A percentile compares a stretch with the other conserved stretches of the same genome.
Conservation (phyloP, 352 stramenopile genomes). For the Pythium periplocum region DNA sequence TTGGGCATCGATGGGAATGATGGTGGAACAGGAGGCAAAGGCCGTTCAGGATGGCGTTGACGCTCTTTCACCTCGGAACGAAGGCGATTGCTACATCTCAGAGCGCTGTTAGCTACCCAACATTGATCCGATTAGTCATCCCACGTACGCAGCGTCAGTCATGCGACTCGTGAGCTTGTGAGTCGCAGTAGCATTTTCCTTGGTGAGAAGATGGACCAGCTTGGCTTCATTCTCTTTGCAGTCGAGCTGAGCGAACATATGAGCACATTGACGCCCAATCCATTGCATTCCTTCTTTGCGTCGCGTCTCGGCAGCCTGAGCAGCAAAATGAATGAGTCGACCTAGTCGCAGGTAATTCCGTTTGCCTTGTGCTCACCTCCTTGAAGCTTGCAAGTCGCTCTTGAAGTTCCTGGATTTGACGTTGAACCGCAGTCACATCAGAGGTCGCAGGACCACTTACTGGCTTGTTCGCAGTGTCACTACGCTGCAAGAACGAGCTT, state of each 20-base stretch:
- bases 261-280: constrained; percentile 52
- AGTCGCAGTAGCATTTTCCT: constrained; percentile 26
- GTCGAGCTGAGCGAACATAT: constrained; percentile 57
- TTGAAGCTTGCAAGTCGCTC: constrained; percentile 8
- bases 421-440: constrained; percentile 11
- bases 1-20: too few species aligned
- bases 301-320: constrained; percentile 28
- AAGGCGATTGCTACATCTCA: too few species aligned
- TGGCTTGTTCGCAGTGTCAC: too few species aligned
- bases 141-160: constrained; percentile 7
- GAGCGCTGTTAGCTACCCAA: too few species aligned
- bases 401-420: constrained; percentile 16
- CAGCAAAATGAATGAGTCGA: not conserved
- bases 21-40: too few species aligned
- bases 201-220: constrained; percentile 24
- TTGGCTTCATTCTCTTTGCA: constrained; percentile 46
- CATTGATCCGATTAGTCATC: too few species aligned
- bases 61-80: too few species aligned
- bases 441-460: not conserved
- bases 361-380: constrained; percentile 6
- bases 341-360: too few species aligned
- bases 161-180: constrained; percentile 3
- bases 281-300: constrained; percentile 44
- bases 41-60: too few species aligned
- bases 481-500: too few species aligned